Evolutionary conservation across 2,329 filamentous ascomycete genomes (phyloP).

Genomic region (Fusarium buharicum): DNA sequence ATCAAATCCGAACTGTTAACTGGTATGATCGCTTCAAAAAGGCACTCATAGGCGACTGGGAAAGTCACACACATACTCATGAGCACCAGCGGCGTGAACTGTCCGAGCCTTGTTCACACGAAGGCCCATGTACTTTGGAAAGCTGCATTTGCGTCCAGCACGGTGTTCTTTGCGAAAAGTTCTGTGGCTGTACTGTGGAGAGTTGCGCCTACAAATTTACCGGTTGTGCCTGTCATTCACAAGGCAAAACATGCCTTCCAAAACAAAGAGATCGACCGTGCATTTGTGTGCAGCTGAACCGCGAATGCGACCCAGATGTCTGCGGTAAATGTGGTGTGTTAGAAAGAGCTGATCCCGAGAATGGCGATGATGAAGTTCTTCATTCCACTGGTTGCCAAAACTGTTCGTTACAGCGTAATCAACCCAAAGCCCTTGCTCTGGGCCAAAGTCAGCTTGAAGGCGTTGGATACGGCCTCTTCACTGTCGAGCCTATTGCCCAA

Average conservation of each 20-base stretch:
- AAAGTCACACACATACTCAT: constrained; percentile 64
- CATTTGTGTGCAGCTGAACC: constrained; percentile 75
- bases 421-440: constrained; percentile 72
- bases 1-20: constrained; percentile 57
- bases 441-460: constrained; percentile 75
- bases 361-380: constrained; percentile 68
- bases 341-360: constrained; percentile 75
- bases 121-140: constrained; percentile 69
- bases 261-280: constrained; percentile 70
- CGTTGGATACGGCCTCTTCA: constrained; percentile 80
- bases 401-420: constrained; percentile 74
- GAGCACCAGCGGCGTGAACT: constrained; percentile 66
- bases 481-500: constrained; percentile 71
- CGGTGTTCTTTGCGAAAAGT: constrained; percentile 76
- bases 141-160: constrained; percentile 72
- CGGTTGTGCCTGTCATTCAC: constrained; percentile 70
- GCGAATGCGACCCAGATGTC: constrained; percentile 83
- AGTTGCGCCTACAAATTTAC: constrained; percentile 72
- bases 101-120: constrained; percentile 74
- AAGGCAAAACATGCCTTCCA: constrained; percentile 67
- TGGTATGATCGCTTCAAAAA: constrained; percentile 70
- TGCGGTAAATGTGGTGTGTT: constrained; percentile 76
- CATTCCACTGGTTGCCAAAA: constrained; percentile 74
- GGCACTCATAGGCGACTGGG: constrained; percentile 64
- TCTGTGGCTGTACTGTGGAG: constrained; percentile 71